Evolutionary conservation across 2,329 filamentous ascomycete genomes (phyloP), one percentile per base, ranked within the genome.

Genomic region (Monilinia fructigena): DNA sequence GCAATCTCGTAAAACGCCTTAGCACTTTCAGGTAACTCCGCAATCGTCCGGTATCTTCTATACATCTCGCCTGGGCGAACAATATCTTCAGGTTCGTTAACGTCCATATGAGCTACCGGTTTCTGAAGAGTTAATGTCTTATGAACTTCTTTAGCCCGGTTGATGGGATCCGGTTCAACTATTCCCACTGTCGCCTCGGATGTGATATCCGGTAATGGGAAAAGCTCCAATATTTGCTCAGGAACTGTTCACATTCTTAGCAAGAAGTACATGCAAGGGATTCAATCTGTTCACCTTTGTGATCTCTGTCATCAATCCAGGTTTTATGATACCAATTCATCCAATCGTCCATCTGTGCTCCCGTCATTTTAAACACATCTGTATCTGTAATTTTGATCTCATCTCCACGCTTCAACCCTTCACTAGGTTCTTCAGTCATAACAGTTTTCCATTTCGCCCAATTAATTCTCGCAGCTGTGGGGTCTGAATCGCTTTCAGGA

Each of bases 301-400:
- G 72, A 55, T 78, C 75, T 23, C 73, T 76, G 66, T 83, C 80
- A 68, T 81, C 80, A 55, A 86, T 77, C 81, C 87, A 91, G 55
- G 83, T 89, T 66, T 82, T 82, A 74, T 91, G 87, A 75, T 90
- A 93, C 87, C 90, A 95, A 76, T 92, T 86, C 77, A 96, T 82
- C 73, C 93, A 94, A 67, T 89, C 84, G 72, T 93, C 90, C 48
- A 94, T 79, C 69, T 89, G 83, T 28, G 82, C 78, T 6, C 81
- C 78, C 3, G 79, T 81, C 85, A 93, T 88, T 1, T 79, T 76
- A 52, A 88, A 82, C 11, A 91, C 83, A 71, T 92, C 84, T 4
- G 80, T 78, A 65, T 90, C 87, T 7, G 81, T 83, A 28, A 89
- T 76, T n/a, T 80, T 75, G 12, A 86, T 77, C 74, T 86, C 82